Percentiles rank a stretch among this genome's conserved stretches.
Evolutionary conservation across 768 basidiomycete species (phyloP).

Genomic region (Leccinum obscurum): DNA sequence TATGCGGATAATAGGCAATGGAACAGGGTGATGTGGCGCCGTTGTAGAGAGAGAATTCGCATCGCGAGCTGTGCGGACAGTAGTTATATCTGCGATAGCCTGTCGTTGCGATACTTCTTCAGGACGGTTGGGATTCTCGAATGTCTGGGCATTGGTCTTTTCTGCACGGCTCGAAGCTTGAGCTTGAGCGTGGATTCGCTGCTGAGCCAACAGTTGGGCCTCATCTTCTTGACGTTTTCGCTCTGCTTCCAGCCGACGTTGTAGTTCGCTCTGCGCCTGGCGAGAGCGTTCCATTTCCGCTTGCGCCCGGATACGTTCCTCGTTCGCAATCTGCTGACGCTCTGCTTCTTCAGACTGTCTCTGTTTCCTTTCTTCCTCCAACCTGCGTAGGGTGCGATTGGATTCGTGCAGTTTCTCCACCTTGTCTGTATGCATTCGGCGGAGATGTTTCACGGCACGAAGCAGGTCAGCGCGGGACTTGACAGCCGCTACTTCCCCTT

Average conservation of each 20-base stretch:
- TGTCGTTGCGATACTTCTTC: constrained; percentile 16
- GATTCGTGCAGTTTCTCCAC: constrained; percentile 19
- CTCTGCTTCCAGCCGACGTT: constrained; percentile 8
- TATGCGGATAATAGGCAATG: background rate
- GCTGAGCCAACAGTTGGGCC: constrained; percentile 13
- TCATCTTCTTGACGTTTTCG: constrained; percentile 10
- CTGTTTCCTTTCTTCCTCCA: constrained; percentile 27
- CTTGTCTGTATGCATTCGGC: constrained; percentile 20
- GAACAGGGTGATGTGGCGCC: background rate
- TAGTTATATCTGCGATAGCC: constrained; percentile 27
- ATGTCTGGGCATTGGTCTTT: background rate
- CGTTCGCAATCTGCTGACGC: constrained; percentile 16
- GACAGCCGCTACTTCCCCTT: constrained; percentile 14
- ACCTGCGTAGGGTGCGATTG: constrained; percentile 15
- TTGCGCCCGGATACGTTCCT: constrained; percentile 11
- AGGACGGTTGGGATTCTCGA: background rate
- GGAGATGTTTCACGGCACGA: constrained; percentile 15
- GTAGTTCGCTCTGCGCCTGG: constrained; percentile 6
- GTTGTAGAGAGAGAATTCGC: background rate
- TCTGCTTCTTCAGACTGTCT: constrained; percentile 20
- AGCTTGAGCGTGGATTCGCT: constrained; percentile 9
- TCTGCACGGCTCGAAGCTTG: constrained; percentile 1
- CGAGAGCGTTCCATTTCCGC: constrained; percentile 15
- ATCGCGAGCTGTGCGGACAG: constrained; percentile 26
- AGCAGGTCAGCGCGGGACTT: constrained; percentile 14